Evolutionary conservation across 2,329 filamentous ascomycete species (phyloP), one percentile per base, ranked within the genome.

Genomic region (Fusarium sp.): DNA sequence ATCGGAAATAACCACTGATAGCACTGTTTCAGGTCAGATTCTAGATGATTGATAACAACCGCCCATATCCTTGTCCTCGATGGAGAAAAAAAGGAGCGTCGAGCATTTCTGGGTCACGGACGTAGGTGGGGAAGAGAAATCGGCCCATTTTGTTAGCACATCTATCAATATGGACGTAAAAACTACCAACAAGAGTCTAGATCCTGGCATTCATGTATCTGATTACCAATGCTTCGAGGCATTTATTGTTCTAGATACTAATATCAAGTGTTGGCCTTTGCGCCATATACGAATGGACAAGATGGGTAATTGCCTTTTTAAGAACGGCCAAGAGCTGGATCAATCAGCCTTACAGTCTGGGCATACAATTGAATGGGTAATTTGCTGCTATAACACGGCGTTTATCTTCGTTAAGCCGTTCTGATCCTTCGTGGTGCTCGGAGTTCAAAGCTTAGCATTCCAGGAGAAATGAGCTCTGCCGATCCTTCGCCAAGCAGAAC

Each of bases 101-200:
- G 14, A 28, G 38, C 18, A 32, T 17, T 17, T 50, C 47, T 57
- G 36, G 67, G 52, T 38, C 51, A 42, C 39, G n/a, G 44, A 38
- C 57, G 32, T 9, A 7, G 13, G 67, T 70, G 67, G 67, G 39
- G 67, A 59, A 20, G 34, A 15, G 52, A 70, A 70, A 42, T 70
- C 66, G 66, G 67, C 67, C 66, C 66, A 70, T 70, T 70, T 63
- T 67, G 36, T 24, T 69, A 57, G 64, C 57, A 68, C 50, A 52
- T 56, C 47, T 63, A 8, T 44, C n/a, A 62, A 14, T 7, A 34
- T 67, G 54, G 63, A 42, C 63, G 28, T 39, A 68, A 61, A 61
- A 68, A 20, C 45, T 62, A 38, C 63, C 39, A 26, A 42, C 34
- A 56, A 55, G 30, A 59, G 66, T 56, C 67, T 64, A 70, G 67